Evolutionary conservation across 441 rosid species (phyloP).

Genomic region (Jatropha multifida): DNA sequence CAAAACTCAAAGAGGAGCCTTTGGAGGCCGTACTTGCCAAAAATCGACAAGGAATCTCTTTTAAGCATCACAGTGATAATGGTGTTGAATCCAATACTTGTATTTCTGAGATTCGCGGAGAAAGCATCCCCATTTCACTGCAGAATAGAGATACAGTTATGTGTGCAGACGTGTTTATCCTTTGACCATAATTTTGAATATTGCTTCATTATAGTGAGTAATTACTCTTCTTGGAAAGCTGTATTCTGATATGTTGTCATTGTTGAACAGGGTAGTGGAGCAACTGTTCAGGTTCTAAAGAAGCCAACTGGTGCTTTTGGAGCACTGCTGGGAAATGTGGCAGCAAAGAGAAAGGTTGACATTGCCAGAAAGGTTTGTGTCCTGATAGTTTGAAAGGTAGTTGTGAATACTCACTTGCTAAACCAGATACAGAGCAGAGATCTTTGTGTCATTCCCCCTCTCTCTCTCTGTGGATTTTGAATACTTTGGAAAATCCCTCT

Average conservation of each 20-base stretch:
- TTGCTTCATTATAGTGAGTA: conserved; percentile 16
- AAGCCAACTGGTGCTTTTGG: conserved; percentile 62
- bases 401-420: background rate
- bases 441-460: background rate
- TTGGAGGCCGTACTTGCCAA: conserved; percentile 17
- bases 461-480: background rate
- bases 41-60: conserved; percentile 19
- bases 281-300: conserved; percentile 52
- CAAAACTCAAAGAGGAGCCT: conserved; percentile 22
- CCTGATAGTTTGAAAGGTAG: background rate
- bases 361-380: conserved; percentile 45
- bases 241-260: conserved; percentile 23
- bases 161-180: conserved; percentile 28
- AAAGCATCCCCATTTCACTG: conserved; percentile 19
- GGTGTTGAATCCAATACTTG: conserved; percentile 15
- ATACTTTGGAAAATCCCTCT: background rate
- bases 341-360: conserved; percentile 46
- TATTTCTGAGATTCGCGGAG: conserved; percentile 18
- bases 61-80: conserved; percentile 25
- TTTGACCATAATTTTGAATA: conserved; percentile 38
- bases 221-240: conserved; percentile 1
- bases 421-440: background rate
- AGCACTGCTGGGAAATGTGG: conserved; percentile 48
- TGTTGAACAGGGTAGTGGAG: conserved; percentile 47
- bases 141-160: conserved; percentile 30